These are phyloP conservation scores for Theobroma grandiflorum DNA, from an alignment of 441 rosid genomes.

Conservation along the genomic window DNA sequence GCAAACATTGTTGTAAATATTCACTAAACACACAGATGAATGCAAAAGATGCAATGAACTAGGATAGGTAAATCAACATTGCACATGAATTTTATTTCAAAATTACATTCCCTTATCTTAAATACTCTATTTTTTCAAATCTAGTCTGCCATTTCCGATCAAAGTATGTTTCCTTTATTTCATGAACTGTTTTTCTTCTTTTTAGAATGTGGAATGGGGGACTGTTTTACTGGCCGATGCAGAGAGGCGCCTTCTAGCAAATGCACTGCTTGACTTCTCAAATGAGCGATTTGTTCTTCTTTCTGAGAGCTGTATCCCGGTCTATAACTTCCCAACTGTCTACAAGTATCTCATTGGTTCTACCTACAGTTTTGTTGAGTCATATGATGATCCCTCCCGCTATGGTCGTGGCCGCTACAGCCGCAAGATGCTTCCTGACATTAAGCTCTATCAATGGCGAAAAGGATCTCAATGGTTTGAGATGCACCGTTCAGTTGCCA, in stretches of 20 bases:
- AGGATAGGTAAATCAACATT: not conserved
- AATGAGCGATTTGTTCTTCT: constrained; percentile 92
- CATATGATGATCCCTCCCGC: constrained; percentile 89
- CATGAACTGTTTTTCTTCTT: constrained; percentile 5
- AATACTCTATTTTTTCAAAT: not conserved
- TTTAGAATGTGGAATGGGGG: constrained; percentile 89
- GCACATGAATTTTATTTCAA: not conserved
- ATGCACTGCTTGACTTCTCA: constrained; percentile 85
- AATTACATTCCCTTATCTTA: not conserved
- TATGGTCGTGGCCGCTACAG: constrained; percentile 95
- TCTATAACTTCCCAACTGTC: constrained; percentile 77
- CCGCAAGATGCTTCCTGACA: constrained; percentile 86
- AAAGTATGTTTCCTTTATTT: not conserved
- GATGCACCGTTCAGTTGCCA: constrained; percentile 69
- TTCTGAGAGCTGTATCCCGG: constrained; percentile 95
- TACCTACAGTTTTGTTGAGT: constrained; percentile 78
- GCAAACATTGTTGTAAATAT: not conserved
- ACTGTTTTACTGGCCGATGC: constrained; percentile 72
- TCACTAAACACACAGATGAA: too few species aligned
- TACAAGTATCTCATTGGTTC: constrained; percentile 81
- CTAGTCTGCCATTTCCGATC: not conserved
- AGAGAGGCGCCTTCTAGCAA: constrained; percentile 89
- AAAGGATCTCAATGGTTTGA: constrained; percentile 99
- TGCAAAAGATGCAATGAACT: too few species aligned
- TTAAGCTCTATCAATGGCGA: constrained; percentile 84